Percentiles rank a stretch among this genome's conserved stretches.
phyloP scores from a whole-genome alignment of 176 grass and related monocot genomes.

The Alloteropsis semialata region DNA sequence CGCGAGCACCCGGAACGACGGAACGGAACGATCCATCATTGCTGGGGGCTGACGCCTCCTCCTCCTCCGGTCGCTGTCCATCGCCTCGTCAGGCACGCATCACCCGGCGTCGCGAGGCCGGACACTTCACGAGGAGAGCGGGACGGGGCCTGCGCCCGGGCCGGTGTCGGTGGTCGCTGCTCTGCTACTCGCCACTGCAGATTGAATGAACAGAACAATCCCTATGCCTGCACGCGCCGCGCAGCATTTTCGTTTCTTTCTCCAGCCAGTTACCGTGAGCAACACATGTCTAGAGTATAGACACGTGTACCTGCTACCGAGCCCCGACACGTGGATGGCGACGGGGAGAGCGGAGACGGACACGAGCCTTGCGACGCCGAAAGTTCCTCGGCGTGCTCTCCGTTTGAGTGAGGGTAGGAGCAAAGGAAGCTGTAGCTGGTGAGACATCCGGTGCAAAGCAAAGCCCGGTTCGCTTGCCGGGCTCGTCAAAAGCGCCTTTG shows the following conservation, averaged over 20 bases:
- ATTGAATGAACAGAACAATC: background rate
- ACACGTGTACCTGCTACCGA: background rate
- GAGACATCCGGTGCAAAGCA: background rate
- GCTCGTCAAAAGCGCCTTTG: background rate
- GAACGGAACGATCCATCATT: background rate
- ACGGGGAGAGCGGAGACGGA: background rate
- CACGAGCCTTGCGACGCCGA: background rate
- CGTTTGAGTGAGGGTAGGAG: conserved; percentile 27
- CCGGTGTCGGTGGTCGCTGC: conserved; percentile 23
- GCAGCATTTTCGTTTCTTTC: too few species aligned
- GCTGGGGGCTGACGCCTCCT: background rate
- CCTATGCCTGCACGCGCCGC: background rate
- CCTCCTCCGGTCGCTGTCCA: background rate
- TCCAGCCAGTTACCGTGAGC: background rate
- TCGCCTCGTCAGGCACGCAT: background rate
- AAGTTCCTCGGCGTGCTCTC: background rate
- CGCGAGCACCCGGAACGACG: background rate
- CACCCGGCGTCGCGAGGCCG: background rate
- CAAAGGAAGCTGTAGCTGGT: conserved; percentile 7
- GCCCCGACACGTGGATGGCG: background rate
- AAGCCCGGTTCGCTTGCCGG: background rate
- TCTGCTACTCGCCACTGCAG: background rate
- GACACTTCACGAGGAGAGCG: background rate
- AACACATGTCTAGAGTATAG: too few species aligned
- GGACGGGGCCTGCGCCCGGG: background rate